phyloP scores from a whole-genome alignment of 306 rosid species.

The Rosa chinensis region DNA sequence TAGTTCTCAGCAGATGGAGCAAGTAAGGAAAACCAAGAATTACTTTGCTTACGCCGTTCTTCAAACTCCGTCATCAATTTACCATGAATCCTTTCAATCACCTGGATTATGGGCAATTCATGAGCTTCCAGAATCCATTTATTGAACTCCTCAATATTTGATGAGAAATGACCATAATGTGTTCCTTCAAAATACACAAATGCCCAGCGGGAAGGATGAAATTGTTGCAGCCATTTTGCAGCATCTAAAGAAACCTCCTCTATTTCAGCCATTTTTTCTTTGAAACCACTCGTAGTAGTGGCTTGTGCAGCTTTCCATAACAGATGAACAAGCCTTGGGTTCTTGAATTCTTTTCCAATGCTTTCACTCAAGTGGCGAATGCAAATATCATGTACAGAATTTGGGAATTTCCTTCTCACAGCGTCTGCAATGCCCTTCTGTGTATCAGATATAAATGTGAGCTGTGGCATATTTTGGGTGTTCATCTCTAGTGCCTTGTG shows the following conservation, averaged over 20 bases:
- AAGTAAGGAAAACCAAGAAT: conserved; percentile 68
- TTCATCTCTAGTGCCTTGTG: conserved; percentile 66
- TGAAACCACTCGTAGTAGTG: conserved; percentile 58
- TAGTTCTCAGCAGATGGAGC: conserved; percentile 77
- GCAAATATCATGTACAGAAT: conserved; percentile 65
- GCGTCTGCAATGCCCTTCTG: conserved; percentile 67
- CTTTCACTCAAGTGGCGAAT: conserved; percentile 79
- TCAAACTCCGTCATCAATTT: conserved; percentile 71
- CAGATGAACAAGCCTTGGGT: conserved; percentile 76
- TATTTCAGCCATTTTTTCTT: conserved; percentile 70
- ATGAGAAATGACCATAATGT: conserved; percentile 74
- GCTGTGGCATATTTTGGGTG: conserved; percentile 37
- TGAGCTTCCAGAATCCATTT: conserved; percentile 81
- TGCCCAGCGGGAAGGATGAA: conserved; percentile 83
- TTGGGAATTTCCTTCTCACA: conserved; percentile 63
- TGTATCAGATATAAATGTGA: conserved; percentile 73
- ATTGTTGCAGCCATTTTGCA: conserved; percentile 69
- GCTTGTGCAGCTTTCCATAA: conserved; percentile 83
- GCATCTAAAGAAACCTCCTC: conserved; percentile 81
- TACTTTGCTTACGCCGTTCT: conserved; percentile 52
- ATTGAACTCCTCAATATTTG: conserved; percentile 78
- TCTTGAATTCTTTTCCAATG: conserved; percentile 85
- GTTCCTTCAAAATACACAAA: conserved; percentile 67
- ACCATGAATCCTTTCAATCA: conserved; percentile 70
- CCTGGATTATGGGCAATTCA: conserved; percentile 82